Percentiles rank a stretch among this genome's conserved stretches.
Conservation (phyloP, 805 yeast species). For the Maudiozyma bulderi region DNA sequence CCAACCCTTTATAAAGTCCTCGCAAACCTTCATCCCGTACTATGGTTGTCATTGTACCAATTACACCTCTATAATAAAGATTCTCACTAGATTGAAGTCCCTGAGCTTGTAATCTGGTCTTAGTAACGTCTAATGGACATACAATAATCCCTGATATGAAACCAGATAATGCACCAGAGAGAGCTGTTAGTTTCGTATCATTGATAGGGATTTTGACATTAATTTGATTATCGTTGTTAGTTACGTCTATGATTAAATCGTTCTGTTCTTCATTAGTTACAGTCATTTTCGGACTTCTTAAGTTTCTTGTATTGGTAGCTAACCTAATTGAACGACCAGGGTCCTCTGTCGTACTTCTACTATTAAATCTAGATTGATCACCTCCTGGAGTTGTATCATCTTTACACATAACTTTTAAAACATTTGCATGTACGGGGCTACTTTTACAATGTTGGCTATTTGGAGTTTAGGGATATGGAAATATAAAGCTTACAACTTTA, state of each 20-base stretch:
- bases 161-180: constrained; percentile 92
- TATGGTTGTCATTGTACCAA: constrained; percentile 58
- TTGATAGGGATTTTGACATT: constrained; percentile 15
- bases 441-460: neutral
- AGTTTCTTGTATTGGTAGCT: too few species aligned
- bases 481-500: neutral
- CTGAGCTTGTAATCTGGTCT: constrained; percentile 89
- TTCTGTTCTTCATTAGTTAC: neutral
- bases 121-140: constrained; percentile 93
- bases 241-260: neutral
- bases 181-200: constrained; percentile 55
- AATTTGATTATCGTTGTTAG: neutral
- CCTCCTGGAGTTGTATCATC: neutral
- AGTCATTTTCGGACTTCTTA: neutral
- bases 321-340: too few species aligned
- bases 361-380: neutral
- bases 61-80: constrained; percentile 46
- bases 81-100: constrained; percentile 38
- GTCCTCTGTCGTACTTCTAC: neutral
- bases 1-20: constrained; percentile 83
- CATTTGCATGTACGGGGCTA: neutral
- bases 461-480: neutral
- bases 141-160: constrained; percentile 80
- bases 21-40: constrained; percentile 66
- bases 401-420: neutral